Conservation (phyloP, 805 yeast genomes). For the Wickerhamomyces subpelliculosus region DNA sequence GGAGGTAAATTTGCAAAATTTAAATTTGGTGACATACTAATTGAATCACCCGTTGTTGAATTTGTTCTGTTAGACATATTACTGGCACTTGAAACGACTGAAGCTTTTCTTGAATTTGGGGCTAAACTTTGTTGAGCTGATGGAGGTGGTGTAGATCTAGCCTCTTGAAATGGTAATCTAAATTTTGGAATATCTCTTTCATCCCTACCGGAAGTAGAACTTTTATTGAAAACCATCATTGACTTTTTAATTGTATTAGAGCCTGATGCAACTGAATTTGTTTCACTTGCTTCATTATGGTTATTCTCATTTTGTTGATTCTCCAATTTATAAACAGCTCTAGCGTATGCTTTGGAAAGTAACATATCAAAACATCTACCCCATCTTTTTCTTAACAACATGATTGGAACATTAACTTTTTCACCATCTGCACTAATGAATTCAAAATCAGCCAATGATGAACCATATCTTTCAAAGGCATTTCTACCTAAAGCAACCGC, state of each 20-base stretch:
- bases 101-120: slow-evolving; percentile 30
- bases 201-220: slow-evolving; percentile 2
- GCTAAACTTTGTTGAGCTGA: slow-evolving; percentile 8
- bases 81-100: slow-evolving; percentile 27
- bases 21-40: slow-evolving; percentile 22
- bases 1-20: slow-evolving; percentile 41
- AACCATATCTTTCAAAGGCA: slow-evolving; percentile 62
- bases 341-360: slow-evolving; percentile 56
- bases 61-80: slow-evolving; percentile 21
- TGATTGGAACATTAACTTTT: slow-evolving; percentile 54
- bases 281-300: slow-evolving; percentile 4
- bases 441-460: slow-evolving; percentile 63
- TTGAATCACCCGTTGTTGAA: slow-evolving; percentile 15
- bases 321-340: slow-evolving; percentile 35
- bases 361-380: slow-evolving; percentile 61
- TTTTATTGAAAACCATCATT: slow-evolving; percentile 16
- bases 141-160: slow-evolving; percentile 9
- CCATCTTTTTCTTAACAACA: slow-evolving; percentile 67
- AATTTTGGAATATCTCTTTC: slow-evolving; percentile 44
- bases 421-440: slow-evolving; percentile 66
- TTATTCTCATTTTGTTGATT: slow-evolving; percentile 5
- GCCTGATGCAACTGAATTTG: slow-evolving; percentile 4
- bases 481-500: slow-evolving; percentile 74
- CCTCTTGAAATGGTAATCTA: slow-evolving; percentile 65
- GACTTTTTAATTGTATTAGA: slow-evolving; percentile 21